Evolutionary conservation across 176 grass and related monocot genomes (phyloP).

Genomic region (Oryza officinalis): DNA sequence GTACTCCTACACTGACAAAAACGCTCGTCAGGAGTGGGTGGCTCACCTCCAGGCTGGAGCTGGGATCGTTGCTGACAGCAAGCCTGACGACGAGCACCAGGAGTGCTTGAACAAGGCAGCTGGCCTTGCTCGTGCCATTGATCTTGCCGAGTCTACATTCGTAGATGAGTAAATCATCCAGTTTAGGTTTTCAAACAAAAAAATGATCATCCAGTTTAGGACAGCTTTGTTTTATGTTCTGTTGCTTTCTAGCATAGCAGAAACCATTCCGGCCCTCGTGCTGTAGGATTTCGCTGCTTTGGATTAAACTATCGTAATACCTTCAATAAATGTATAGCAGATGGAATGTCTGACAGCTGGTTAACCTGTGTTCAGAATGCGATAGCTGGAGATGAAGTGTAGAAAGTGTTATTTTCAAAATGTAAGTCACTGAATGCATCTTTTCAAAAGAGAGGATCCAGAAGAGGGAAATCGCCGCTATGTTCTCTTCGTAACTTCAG

Average conservation of each 20-base stretch:
- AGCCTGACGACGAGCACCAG: slow-evolving; percentile 67
- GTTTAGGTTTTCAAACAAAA: not conserved
- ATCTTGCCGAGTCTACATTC: slow-evolving; percentile 80
- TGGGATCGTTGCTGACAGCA: slow-evolving; percentile 80
- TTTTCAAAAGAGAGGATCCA: not conserved
- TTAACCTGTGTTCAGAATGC: not conserved
- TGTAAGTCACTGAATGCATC: no score
- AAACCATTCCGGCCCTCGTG: not conserved
- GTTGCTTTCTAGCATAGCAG: not conserved
- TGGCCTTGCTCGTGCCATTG: slow-evolving; percentile 60
- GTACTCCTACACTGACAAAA: slow-evolving; percentile 47
- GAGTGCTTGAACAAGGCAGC: slow-evolving; percentile 88
- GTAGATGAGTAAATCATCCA: slow-evolving; percentile 24
- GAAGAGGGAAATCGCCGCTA: no score
- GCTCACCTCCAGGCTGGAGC: slow-evolving; percentile 78
- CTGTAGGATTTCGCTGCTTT: not conserved
- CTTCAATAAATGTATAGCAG: slow-evolving; percentile 27
- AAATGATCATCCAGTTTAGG: no score
- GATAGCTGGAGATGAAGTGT: not conserved
- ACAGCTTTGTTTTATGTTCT: not conserved
- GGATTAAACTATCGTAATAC: slow-evolving; percentile 5
- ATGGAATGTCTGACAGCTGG: not conserved
- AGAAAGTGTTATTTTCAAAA: no score
- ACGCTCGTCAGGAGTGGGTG: slow-evolving; percentile 64
- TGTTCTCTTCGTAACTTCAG: not conserved